Evolutionary conservation across 108 stramenopile species (phyloP), one percentile per base, ranked within the genome.

Genomic region (Fistulifera pelliculosa): DNA sequence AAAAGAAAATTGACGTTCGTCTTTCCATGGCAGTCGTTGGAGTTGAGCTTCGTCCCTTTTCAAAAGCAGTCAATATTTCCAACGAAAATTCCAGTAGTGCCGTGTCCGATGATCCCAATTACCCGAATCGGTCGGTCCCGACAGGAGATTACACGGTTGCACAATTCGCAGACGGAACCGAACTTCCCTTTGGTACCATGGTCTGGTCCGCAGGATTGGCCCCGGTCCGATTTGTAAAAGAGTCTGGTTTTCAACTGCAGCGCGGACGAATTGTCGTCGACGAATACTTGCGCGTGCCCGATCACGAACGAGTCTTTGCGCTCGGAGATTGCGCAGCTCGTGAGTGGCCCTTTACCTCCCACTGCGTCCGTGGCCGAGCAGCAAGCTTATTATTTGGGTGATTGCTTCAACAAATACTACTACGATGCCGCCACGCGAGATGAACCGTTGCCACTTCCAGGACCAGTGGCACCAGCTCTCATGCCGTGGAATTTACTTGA

Each of bases 201-300:
- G 89, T 96, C 2, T 96, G 95, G 95, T 76, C 74, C 15, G 91
- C 93, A 3, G 95, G 95, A 22, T 56, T 96, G 23, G 80, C 74
- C 38, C 85, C 81, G 16, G 54, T 58, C 27, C 44, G 52, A 15
- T 73, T 77, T 52, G 52, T 50, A 14, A 11, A 57, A 42, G 14
- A 41, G 1, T 24, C 27, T 5, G 49, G 47, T 15, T 45, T 49
- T 27, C 31, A 39, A 3, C 28, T 65, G 17, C 26, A 49, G 1
- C 38, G 64, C 10, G 85, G 84, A 17, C 79, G 89, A 17, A 76
- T 98, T 42, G 31, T 76, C 17, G 74, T 90, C 1, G 95, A 98
- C 54, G 83, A 90, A 23, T 87, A 88, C 54, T 74, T 96, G 2
- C 85, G 95, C 15, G 85, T 95, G 16, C 66, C 69, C 18, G 84